Percentiles rank a stretch among this genome's conserved stretches.
These are phyloP conservation scores for Gonium pectorale DNA, from an alignment of 139 green algal genomes.

Conservation along the genomic window DNA sequence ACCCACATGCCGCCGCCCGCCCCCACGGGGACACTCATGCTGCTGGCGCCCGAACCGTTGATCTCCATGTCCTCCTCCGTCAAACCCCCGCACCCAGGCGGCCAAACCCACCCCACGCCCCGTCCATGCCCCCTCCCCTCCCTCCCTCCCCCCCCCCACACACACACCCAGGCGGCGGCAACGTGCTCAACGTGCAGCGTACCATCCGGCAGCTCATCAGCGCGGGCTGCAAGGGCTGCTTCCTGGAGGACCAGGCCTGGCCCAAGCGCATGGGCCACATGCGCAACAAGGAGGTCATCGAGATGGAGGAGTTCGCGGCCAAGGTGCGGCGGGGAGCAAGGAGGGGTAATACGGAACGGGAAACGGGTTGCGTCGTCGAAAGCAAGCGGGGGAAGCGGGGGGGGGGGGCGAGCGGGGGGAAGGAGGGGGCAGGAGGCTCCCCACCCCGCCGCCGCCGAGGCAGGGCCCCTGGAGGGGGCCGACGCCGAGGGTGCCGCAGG, in stretches of 20 bases:
- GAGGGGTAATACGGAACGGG: neutral
- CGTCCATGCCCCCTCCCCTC: neutral
- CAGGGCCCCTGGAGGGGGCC: too few relatives aligned
- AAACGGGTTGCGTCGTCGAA: neutral
- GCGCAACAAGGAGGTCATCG: slow-evolving; percentile 77
- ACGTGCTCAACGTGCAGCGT: slow-evolving; percentile 87
- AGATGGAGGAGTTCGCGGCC: slow-evolving; percentile 71
- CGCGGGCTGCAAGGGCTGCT: slow-evolving; percentile 76
- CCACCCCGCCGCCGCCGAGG: too few relatives aligned
- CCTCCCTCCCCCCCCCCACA: neutral
- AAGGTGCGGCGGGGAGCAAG: slow-evolving; percentile 61
- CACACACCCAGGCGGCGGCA: slow-evolving; percentile 72
- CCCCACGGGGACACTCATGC: too few relatives aligned
- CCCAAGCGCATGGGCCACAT: slow-evolving; percentile 77
- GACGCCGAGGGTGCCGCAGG: too few relatives aligned
- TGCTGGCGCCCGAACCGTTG: too few relatives aligned
- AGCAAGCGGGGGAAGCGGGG: too few relatives aligned
- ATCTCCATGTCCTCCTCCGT: too few relatives aligned
- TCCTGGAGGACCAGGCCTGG: slow-evolving; percentile 87
- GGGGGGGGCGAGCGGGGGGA: too few relatives aligned
- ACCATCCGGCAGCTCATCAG: slow-evolving; percentile 86
- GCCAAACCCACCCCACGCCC: neutral
- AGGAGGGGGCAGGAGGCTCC: neutral
- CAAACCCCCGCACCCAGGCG: too few relatives aligned
- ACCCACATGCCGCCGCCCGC: too few relatives aligned